These are phyloP conservation scores for Arctium minus DNA, from an alignment of 129 eudicot genomes.

Conservation along the genomic window DNA sequence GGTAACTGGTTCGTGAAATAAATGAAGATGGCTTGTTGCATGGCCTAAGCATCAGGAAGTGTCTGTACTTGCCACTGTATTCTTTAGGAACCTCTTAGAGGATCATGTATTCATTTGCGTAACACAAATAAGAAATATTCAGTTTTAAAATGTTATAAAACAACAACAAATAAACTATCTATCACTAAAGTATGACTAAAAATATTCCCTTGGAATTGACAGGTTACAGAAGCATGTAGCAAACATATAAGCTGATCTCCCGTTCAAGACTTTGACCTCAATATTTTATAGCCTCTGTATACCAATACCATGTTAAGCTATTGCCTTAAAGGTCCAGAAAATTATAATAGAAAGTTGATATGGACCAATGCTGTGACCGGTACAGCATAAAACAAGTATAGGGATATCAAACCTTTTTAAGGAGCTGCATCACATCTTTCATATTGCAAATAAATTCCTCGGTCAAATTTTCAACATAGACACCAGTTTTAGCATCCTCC, in stretches of 20 bases:
- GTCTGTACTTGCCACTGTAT: too few relatives aligned
- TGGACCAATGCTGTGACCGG: not conserved
- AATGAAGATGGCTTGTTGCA: too few relatives aligned
- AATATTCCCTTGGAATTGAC: too few relatives aligned
- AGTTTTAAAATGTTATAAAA: too few relatives aligned
- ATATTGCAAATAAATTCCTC: slow-evolving; percentile 71
- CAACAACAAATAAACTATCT: not conserved
- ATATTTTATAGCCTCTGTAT: too few relatives aligned
- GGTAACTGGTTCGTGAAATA: not conserved
- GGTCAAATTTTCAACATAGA: slow-evolving; percentile 83
- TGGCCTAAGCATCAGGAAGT: not conserved
- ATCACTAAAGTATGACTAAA: too few relatives aligned
- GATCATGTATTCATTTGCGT: not conserved
- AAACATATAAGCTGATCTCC: too few relatives aligned
- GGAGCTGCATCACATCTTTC: slow-evolving; percentile 72
- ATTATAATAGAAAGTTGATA: not conserved
- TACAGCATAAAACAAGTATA: not conserved
- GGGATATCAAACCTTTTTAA: slow-evolving; percentile 57
- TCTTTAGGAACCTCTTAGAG: not conserved
- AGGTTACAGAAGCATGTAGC: too few relatives aligned
- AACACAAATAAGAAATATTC: too few relatives aligned
- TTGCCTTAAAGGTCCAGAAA: too few relatives aligned
- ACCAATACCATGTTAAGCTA: too few relatives aligned
- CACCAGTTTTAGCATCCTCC: slow-evolving; percentile 90
- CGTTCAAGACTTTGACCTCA: too few relatives aligned